Conservation (phyloP, 495 filamentous ascomycete species). For the Stereocaulon alpinum region DNA sequence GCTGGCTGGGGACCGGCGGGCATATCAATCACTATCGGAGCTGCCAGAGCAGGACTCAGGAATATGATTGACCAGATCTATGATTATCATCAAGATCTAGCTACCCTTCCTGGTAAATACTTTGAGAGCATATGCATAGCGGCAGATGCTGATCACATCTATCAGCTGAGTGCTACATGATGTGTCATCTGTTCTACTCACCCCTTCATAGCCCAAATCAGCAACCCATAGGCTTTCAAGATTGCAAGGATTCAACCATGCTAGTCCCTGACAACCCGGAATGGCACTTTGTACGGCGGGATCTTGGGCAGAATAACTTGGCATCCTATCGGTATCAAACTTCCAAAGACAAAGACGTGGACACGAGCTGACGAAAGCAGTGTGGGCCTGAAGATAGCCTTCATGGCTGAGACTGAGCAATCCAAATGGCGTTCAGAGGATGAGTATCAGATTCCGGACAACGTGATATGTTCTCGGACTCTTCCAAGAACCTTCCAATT, state of each 20-base stretch:
- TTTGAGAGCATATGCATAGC: not conserved
- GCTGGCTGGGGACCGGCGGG: conserved; percentile 29
- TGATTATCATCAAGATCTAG: conserved; percentile 31
- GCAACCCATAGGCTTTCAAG: conserved; percentile 33
- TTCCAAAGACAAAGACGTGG: not conserved
- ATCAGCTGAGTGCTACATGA: conserved; percentile 32
- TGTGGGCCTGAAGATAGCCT: conserved; percentile 30
- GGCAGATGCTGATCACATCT: not conserved
- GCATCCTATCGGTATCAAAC: conserved; percentile 30
- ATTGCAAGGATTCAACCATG: conserved; percentile 25
- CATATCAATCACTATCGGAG: conserved; percentile 28
- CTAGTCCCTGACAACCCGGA: conserved; percentile 28
- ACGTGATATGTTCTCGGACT: not conserved
- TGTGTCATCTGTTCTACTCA: conserved; percentile 38
- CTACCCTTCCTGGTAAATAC: conserved; percentile 34
- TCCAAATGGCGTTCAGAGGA: conserved; percentile 7
- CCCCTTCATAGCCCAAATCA: conserved; percentile 31
- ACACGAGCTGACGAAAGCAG: conserved; percentile 16
- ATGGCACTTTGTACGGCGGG: conserved; percentile 29
- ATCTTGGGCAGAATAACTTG: conserved; percentile 28
- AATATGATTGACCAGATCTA: conserved; percentile 31
- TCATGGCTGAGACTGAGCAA: conserved; percentile 23
- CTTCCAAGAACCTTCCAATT: conserved; percentile 1
- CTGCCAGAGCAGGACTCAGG: conserved; percentile 30
- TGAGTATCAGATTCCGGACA: not conserved